Base-by-base conservation (phyloP, 1,284 basidiomycete species). In the Irpex rosettiformis region DNA sequence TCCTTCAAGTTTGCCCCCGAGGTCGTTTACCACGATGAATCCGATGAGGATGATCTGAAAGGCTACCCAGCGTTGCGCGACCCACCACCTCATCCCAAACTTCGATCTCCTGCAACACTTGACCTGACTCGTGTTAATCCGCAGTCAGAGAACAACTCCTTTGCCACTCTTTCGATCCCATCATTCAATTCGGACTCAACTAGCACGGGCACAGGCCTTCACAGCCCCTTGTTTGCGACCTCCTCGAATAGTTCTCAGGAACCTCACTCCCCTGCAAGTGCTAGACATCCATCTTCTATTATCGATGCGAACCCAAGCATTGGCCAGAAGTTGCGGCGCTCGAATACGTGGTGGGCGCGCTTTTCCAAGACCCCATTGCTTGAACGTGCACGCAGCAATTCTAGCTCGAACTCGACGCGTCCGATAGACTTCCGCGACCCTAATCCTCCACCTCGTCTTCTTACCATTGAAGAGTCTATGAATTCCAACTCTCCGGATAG, bases 401-500 rank as follows among this genome's bases (percentile, higher is more conserved):
- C 68, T 42, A 60, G 60, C 43, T 59, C 63, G 18, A 61, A 64
- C n/a, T 52, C 48, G 22, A 57, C 58, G 27, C 61, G 62, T 16
- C 63, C 65, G 27, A 55, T 80, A 13, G 84, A 88, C 27, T 82
- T 91, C 68, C 80, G 87, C 42, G 89, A 92, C 69, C 89, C 88
- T 1, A 85, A 84, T 61, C 86, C 88, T 1, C 81, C 80, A 4
- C 88, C 89, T 1, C 76, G 77, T 10, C 75, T 91, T 11, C 71
- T 75, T 24, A 71, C 81, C 1, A 85, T 87, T 61, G 79, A 83
- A 59, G 84, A 89, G 66, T 73, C 72, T 22, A 70, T 67, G n/a
- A 63, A 72, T 42, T 71, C 77, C 13, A 63, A 63, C 54, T 70
- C 74, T 8, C 68, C 68, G 3, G 69, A 74, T 47, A 53, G 56